Evolutionary conservation across 1,284 basidiomycete genomes (phyloP), one percentile per base, ranked within the genome.

Genomic region (Trichosporon ovoides): DNA sequence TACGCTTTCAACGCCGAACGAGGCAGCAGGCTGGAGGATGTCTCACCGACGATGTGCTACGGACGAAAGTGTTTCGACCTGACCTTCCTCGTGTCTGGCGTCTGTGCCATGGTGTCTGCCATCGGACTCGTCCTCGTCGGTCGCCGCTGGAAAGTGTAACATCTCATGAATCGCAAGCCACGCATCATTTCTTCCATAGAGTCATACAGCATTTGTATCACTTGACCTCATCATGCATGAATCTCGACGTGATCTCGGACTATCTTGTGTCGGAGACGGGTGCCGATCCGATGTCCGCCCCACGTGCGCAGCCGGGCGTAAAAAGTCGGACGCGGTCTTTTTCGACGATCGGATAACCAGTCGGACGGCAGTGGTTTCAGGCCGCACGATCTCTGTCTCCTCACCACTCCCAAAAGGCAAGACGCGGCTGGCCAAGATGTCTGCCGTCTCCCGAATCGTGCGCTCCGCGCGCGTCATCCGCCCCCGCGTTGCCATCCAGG

Each of bases 71-170:
- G 77, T 60, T 78, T 78, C 58, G 56, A 60, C 20, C 19, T 59
- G 7, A 72, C 72, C 12, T 70, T 76, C 50, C 67, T 67, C 60
- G 64, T 76, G 12, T 69, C 71, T 3, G 71, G 71, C 2, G 67
- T 57, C 35, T 74, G 74, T 51, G 52, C 63, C 13, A 52, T 75
- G n/a, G 54, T 48, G 2, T 67, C 70, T 7, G 64, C 68, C 1
- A 36, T 71, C 13, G 75, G 75, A 0, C 60, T 78, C 33, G 58
- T 64, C 20, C 16, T 68, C 3, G 57, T 77, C 12, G 74, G 74
- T 14, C 61, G 66, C 16, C 57, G 67, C 38, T 78, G 77, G 77
- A 72, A 68, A 36, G 68, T 75, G 56, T 78, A 66, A 43, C 0
- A 5, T n/a, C n/a, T n/a, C n/a, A n/a, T n/a, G n/a, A n/a, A n/a